Evolutionary conservation across 768 basidiomycete genomes (phyloP).

Genomic region (Xerocomus brunneocitrinus): DNA sequence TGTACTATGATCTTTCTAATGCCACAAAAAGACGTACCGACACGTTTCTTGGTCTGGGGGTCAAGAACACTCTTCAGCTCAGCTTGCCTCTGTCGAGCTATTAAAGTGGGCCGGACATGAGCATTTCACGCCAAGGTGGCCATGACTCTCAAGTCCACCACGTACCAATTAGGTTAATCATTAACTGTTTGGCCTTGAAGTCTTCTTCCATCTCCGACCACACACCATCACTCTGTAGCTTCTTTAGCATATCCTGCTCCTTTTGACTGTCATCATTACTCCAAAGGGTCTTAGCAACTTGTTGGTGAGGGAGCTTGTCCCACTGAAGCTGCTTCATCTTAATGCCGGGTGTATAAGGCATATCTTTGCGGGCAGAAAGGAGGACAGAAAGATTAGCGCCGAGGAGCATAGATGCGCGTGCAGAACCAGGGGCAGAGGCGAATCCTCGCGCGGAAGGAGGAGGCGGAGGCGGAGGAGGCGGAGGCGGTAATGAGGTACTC

Average conservation of each 20-base stretch:
- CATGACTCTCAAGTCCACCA: background rate
- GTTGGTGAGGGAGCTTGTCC: slow-evolving; percentile 94
- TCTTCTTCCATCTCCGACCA: slow-evolving; percentile 98
- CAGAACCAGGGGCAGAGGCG: slow-evolving; percentile 39
- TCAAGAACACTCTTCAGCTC: slow-evolving; percentile 91
- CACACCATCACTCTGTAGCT: slow-evolving; percentile 79
- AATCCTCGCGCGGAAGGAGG: slow-evolving; percentile 28
- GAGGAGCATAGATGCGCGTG: slow-evolving; percentile 56
- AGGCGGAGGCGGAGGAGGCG: slow-evolving; percentile 36
- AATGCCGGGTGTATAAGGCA: slow-evolving; percentile 75
- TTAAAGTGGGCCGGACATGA: slow-evolving; percentile 11
- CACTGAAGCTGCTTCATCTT: slow-evolving; percentile 99
- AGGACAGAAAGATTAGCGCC: slow-evolving; percentile 55
- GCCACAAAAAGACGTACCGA: slow-evolving; percentile 55
- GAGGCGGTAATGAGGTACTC: slow-evolving; percentile 18
- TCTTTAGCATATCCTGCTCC: slow-evolving; percentile 77
- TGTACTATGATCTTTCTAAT: background rate
- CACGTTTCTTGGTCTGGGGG: slow-evolving; percentile 85
- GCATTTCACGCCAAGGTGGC: background rate
- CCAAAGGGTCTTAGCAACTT: slow-evolving; percentile 84
- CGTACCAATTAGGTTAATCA: slow-evolving; percentile 82
- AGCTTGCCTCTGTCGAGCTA: slow-evolving; percentile 79
- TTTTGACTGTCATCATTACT: slow-evolving; percentile 58
- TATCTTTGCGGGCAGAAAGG: slow-evolving; percentile 72
- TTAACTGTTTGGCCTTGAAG: slow-evolving; percentile 94